A percentile compares a stretch with the other conserved stretches of the same genome.
Evolutionary conservation across 495 filamentous ascomycete genomes (phyloP).

Genomic region (Talaromyces stipitatus): DNA sequence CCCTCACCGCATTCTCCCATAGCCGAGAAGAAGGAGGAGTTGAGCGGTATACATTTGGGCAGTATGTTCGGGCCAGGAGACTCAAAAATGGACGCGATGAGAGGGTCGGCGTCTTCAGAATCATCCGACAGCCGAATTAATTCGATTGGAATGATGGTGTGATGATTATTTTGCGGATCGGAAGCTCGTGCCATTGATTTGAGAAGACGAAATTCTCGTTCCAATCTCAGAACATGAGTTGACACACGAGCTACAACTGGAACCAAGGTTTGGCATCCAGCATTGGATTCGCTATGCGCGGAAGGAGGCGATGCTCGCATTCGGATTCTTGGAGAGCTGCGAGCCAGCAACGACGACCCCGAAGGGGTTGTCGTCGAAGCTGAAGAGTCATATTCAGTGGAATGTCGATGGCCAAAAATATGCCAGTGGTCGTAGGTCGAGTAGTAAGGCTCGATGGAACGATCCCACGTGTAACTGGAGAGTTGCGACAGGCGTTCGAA

Average conservation of each 20-base stretch:
- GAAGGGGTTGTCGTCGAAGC: slow-evolving; percentile 37
- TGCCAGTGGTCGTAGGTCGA: slow-evolving; percentile 75
- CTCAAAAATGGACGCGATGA: slow-evolving; percentile 70
- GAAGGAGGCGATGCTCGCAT: slow-evolving; percentile 18
- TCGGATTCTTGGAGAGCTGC: slow-evolving; percentile 38
- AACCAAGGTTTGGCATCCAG: slow-evolving; percentile 35
- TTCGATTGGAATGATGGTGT: slow-evolving; percentile 63
- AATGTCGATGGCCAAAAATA: slow-evolving; percentile 45
- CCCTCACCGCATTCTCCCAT: slow-evolving; percentile 34
- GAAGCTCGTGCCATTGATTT: slow-evolving; percentile 60
- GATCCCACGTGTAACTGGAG: slow-evolving; percentile 69
- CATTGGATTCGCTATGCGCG: slow-evolving; percentile 41
- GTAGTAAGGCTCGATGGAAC: slow-evolving; percentile 57
- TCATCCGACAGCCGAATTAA: slow-evolving; percentile 56
- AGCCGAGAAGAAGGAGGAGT: slow-evolving; percentile 35
- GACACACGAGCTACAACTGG: slow-evolving; percentile 70
- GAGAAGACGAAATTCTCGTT: slow-evolving; percentile 73
- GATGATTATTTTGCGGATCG: slow-evolving; percentile 62
- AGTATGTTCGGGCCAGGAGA: slow-evolving; percentile 66
- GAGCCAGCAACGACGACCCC: slow-evolving; percentile 33
- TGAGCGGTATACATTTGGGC: slow-evolving; percentile 54
- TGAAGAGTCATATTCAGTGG: slow-evolving; percentile 31
- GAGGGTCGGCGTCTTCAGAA: slow-evolving; percentile 52
- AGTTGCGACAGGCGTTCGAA: slow-evolving; percentile 65
- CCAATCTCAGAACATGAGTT: slow-evolving; percentile 66